A percentile compares a stretch with the other conserved stretches of the same genome.
Evolutionary conservation across 78 protist species (phyloP).

Genomic region (Dictyostelium brefeldianum): DNA sequence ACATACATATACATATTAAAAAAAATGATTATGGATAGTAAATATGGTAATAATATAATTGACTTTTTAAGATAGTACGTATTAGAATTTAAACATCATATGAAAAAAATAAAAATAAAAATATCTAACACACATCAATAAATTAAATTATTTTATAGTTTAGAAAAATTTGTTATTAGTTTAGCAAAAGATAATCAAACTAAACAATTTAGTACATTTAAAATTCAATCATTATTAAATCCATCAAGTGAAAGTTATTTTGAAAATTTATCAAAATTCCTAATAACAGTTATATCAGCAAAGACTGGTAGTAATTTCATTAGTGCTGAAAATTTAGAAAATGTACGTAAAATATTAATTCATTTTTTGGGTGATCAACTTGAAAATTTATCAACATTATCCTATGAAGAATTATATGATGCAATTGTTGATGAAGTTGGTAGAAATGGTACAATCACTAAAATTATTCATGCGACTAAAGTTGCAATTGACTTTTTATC

Average conservation of each 20-base stretch:
- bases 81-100: too few species aligned
- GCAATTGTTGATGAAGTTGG: background rate
- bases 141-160: background rate
- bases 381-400: background rate
- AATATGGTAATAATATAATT: background rate
- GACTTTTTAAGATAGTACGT: background rate
- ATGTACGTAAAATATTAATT: background rate
- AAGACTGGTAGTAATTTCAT: constrained; percentile 7
- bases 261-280: constrained; percentile 5
- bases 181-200: background rate
- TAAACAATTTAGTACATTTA: background rate
- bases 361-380: background rate
- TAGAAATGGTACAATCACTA: background rate
- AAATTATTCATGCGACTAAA: background rate
- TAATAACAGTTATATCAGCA: constrained; percentile 3
- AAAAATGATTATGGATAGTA: background rate
- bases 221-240: background rate
- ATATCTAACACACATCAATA: background rate
- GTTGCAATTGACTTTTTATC: background rate
- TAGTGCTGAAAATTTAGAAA: background rate
- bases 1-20: too few species aligned
- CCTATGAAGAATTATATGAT: background rate
- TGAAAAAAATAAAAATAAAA: too few species aligned
- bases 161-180: constrained; percentile 10
- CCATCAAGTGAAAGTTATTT: background rate